phyloP scores from a whole-genome alignment of 2,329 filamentous ascomycete genomes.

The Alternaria infectoria region DNA sequence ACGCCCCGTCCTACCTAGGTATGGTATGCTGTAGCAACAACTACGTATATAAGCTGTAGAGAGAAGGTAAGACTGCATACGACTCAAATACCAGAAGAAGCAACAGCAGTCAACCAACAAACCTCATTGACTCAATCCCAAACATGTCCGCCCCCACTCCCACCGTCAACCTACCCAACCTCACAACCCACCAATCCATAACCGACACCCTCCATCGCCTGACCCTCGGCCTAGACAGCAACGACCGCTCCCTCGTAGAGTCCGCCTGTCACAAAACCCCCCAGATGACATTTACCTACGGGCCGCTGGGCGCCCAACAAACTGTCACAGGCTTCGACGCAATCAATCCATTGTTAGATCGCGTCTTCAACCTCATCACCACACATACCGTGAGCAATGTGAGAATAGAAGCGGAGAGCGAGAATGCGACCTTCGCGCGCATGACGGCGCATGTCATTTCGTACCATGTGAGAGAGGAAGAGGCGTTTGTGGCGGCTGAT shows the following conservation, averaged over 20 bases:
- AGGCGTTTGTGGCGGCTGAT: constrained; percentile 24
- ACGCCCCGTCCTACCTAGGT: neutral
- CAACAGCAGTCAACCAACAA: neutral
- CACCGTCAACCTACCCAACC: neutral
- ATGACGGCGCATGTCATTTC: constrained; percentile 27
- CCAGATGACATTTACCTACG: constrained; percentile 24
- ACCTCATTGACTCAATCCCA: neutral
- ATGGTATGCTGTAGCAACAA: neutral
- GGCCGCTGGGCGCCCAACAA: constrained; percentile 6
- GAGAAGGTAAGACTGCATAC: neutral
- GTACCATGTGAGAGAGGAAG: constrained; percentile 28
- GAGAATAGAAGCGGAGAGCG: constrained; percentile 23
- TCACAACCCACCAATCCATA: constrained; percentile 29
- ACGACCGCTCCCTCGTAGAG: constrained; percentile 24
- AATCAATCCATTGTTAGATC: constrained; percentile 19
- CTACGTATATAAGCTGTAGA: neutral
- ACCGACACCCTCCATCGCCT: constrained; percentile 31
- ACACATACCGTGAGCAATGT: constrained; percentile 34
- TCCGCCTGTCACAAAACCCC: constrained; percentile 25
- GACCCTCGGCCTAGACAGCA: constrained; percentile 31
- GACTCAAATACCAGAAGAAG: neutral
- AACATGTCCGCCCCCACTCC: neutral
- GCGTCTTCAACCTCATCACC: constrained; percentile 26
- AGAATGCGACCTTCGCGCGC: constrained; percentile 15
- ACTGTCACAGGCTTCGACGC: constrained; percentile 22